Evolutionary conservation across 495 filamentous ascomycete genomes (phyloP), one percentile per base, ranked within the genome.

Genomic region (Trichoderma erinaceum): DNA sequence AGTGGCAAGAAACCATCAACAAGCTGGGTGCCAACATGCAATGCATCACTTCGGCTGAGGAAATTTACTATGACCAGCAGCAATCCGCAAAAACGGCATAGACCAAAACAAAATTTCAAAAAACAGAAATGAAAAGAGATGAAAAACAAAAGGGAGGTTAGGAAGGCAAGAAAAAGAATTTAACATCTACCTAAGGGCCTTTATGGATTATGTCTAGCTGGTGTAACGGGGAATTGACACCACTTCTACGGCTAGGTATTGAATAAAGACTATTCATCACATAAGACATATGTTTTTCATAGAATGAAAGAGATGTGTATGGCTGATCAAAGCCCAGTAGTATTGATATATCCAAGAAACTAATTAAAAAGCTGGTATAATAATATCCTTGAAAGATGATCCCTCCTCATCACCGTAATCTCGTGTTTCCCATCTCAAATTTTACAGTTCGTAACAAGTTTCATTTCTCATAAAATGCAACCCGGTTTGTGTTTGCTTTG

Each of bases 1-100:
- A 98, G 80, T 98, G 89, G 80, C 82, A 94, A 74, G 95, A 99
- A 86, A 99, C 95, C 56, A 89, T 99, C 79, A 97, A 99, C 79
- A 99, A 99, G 83, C 80, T 97, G 32, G 87, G 90, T 21, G 92
- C 90, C 43, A 97, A 93, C 76, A 90, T 96, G 80, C 83, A 88
- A 41, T 94, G 92, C 76, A 94, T 99, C 75, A 86, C 85, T 69
- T 83, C 86, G 38, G 94, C 95, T 8, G 94, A 99, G 76, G 85
- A 87, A 72, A 85, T 87, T 72, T 92, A 95, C 73, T 75, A 86
- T 21, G 76, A 70, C 27, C 69, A 69, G 25, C 75, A 74, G 68
- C 71, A 73, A 58, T 11, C 35, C 10, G 52, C 52, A 32, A 46
- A 32, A 50, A 10, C 2, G 63, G 63, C 61, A 29, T 61, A 15